phyloP scores from a whole-genome alignment of 2,329 filamentous ascomycete species.

The Phaeoacremonium minimum region DNA sequence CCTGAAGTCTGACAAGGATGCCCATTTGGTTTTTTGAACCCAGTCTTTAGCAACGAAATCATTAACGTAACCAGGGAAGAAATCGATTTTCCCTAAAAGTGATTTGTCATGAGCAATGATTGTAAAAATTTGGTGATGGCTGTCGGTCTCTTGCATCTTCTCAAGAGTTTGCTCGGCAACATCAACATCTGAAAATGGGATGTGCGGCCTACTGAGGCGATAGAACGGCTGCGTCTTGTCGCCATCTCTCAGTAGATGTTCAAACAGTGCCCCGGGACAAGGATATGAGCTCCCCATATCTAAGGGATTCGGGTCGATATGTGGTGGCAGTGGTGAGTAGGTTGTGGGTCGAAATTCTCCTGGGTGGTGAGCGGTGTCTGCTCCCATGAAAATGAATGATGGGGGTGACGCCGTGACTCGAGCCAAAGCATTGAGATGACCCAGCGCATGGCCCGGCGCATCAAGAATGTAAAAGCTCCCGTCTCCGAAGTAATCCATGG shows the following conservation, averaged over 20 bases:
- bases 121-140: conserved; percentile 35
- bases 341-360: conserved; percentile 28
- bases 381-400: conserved; percentile 37
- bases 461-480: conserved; percentile 10
- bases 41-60: conserved; percentile 39
- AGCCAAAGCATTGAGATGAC: conserved; percentile 26
- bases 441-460: conserved; percentile 6
- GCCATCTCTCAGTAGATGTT: conserved; percentile 26
- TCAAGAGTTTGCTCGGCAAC: conserved; percentile 30
- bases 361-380: conserved; percentile 34
- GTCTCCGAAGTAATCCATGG: conserved; percentile 9
- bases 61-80: conserved; percentile 45
- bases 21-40: conserved; percentile 39
- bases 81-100: conserved; percentile 35
- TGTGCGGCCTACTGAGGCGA: conserved; percentile 7
- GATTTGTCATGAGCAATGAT: conserved; percentile 41
- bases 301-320: conserved; percentile 33
- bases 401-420: conserved; percentile 23
- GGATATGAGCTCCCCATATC: conserved; percentile 13
- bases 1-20: conserved; percentile 49
- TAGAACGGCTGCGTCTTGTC: conserved; percentile 25
- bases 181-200: conserved; percentile 20
- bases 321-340: conserved; percentile 25
- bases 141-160: conserved; percentile 42
- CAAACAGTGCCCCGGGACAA: conserved; percentile 35